A percentile compares a stretch with the other conserved stretches of the same genome.
These are phyloP conservation scores for Ogataea thermomethanolica DNA, from an alignment of 805 yeast genomes.

Conservation along the genomic window DNA sequence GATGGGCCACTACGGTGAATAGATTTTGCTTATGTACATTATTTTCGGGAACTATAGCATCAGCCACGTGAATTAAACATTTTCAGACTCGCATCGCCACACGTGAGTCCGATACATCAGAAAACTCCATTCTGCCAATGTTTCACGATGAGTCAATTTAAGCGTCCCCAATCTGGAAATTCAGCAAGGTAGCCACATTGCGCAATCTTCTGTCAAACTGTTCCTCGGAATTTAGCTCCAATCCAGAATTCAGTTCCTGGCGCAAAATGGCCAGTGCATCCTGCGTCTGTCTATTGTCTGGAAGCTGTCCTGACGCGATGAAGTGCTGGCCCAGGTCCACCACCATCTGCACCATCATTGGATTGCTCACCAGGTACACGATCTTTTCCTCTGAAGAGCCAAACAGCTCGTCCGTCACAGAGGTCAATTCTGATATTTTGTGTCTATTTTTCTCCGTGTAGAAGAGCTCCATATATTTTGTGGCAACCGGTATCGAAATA, in stretches of 20 bases:
- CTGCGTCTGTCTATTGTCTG: constrained; percentile 4
- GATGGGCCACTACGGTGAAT: not conserved
- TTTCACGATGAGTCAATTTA: not conserved
- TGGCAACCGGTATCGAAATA: constrained; percentile 5
- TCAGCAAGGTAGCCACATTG: constrained; percentile 5
- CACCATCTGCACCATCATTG: constrained; percentile 2
- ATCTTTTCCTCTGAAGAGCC: constrained; percentile 1
- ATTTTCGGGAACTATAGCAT: not conserved
- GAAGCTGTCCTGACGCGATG: constrained; percentile 6
- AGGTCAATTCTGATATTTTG: not conserved
- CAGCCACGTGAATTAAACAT: not conserved
- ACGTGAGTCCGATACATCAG: constrained; percentile 8
- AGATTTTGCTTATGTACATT: constrained; percentile 2
- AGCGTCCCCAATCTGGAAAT: not conserved
- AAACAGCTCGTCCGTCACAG: constrained; percentile 2
- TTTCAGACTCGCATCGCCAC: constrained; percentile 1
- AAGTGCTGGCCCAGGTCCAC: constrained; percentile 8
- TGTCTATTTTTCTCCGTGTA: constrained; percentile 1
- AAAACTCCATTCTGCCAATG: constrained; percentile 5
- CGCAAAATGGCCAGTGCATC: constrained; percentile 4
- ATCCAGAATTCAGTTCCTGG: not conserved
- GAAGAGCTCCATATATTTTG: constrained; percentile 5
- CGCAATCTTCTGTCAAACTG: constrained; percentile 5
- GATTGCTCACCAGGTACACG: constrained; percentile 1
- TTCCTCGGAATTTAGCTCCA: constrained; percentile 1